phyloP scores from a whole-genome alignment of 257 asterid species.

The Solanum boliviense region DNA sequence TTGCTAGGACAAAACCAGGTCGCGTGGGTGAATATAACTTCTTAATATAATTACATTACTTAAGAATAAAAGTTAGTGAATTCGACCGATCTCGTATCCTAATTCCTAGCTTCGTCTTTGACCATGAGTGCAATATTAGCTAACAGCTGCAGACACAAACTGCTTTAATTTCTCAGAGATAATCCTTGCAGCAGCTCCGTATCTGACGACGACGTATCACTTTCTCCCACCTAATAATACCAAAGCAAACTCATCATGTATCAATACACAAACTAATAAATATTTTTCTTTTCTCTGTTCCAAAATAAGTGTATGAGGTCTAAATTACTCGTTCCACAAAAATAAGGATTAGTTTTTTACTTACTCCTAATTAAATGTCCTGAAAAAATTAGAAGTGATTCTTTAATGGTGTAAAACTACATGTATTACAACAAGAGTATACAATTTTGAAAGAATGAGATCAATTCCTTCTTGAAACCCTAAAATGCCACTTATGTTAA shows the following conservation, averaged over 20 bases:
- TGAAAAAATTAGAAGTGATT: background rate
- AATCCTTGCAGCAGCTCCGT: background rate
- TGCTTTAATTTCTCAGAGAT: no score
- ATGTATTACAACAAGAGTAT: background rate
- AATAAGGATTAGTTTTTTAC: background rate
- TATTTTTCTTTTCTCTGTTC: no score
- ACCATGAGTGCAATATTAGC: background rate
- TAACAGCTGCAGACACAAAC: no score
- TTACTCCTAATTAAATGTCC: background rate
- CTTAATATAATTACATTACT: no score
- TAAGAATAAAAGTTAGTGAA: rapidly evolving
- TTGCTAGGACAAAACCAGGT: no score
- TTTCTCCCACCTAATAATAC: background rate
- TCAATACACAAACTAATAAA: no score
- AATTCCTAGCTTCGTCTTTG: rapidly evolving
- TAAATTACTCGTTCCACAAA: background rate
- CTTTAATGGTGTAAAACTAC: background rate
- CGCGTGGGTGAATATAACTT: no score
- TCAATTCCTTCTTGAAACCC: background rate
- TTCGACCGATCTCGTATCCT: background rate
- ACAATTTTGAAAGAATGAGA: background rate
- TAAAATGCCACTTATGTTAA: no score
- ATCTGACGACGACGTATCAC: background rate
- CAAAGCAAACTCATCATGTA: background rate
- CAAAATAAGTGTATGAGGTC: background rate